phyloP scores from a whole-genome alignment of 208 protist genomes.

The Crithidia acanthocephali region DNA sequence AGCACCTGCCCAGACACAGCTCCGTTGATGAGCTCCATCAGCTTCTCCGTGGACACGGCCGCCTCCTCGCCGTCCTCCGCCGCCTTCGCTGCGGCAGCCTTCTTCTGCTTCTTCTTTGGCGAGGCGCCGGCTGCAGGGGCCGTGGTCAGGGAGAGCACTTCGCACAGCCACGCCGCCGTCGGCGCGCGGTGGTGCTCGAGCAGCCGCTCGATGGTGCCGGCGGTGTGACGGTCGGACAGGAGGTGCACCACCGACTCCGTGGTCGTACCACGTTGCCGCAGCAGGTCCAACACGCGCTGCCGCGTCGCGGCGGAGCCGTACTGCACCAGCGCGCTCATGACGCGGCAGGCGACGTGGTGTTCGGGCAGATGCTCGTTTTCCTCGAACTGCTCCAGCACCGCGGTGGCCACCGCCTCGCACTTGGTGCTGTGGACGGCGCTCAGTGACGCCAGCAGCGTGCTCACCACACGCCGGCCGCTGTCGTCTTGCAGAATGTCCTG shows the following conservation, averaged over 20 bases:
- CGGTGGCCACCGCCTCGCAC: slow-evolving; percentile 52
- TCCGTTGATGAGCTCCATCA: slow-evolving; percentile 72
- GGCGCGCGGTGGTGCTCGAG: slow-evolving; percentile 50
- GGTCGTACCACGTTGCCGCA: slow-evolving; percentile 64
- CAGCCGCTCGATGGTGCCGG: slow-evolving; percentile 74
- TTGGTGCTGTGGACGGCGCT: slow-evolving; percentile 35
- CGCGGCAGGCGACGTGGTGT: slow-evolving; percentile 84
- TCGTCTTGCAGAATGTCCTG: slow-evolving; percentile 83
- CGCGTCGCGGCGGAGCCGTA: slow-evolving; percentile 51
- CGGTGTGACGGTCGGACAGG: slow-evolving; percentile 78
- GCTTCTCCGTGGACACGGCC: slow-evolving; percentile 35
- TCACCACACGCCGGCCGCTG: slow-evolving; percentile 73
- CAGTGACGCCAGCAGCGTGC: slow-evolving; percentile 69
- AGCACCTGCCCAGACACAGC: slow-evolving; percentile 77
- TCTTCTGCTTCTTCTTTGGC: slow-evolving; percentile 37
- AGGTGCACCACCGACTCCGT: slow-evolving; percentile 50
- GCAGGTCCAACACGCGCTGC: slow-evolving; percentile 61
- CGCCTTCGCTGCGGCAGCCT: slow-evolving; percentile 6
- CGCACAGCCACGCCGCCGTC: slow-evolving; percentile 67
- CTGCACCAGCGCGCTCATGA: slow-evolving; percentile 80
- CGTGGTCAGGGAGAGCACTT: slow-evolving; percentile 51
- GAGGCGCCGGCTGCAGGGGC: not conserved
- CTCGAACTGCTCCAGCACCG: slow-evolving; percentile 77
- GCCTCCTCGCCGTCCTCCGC: not conserved
- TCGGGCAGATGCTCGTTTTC: slow-evolving; percentile 76